These are phyloP conservation scores for Parmelia sp. DNA, from an alignment of 495 filamentous ascomycete species.

Conservation along the genomic window DNA sequence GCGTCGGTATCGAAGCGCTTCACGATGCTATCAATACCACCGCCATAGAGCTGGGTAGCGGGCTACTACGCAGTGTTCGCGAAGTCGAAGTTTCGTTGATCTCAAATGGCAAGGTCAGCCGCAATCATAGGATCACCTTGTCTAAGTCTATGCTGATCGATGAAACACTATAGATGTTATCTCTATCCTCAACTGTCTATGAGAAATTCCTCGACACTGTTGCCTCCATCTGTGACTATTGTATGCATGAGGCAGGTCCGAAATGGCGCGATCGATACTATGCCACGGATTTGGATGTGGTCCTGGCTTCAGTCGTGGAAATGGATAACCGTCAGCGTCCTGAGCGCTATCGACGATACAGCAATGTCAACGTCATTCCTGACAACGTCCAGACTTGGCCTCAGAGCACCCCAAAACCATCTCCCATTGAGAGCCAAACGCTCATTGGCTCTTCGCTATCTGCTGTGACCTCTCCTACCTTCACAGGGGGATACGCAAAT, in stretches of 20 bases:
- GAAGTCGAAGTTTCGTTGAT: constrained; percentile 17
- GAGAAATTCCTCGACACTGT: neutral
- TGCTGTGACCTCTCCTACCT: neutral
- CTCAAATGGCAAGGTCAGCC: constrained; percentile 13
- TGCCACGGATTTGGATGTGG: constrained; percentile 4
- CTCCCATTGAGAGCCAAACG: neutral
- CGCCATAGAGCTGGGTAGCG: neutral
- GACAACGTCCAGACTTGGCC: neutral
- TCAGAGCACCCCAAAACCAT: neutral
- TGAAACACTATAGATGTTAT: neutral
- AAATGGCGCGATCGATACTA: constrained; percentile 17
- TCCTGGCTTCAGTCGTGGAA: constrained; percentile 14
- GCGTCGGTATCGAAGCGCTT: constrained; percentile 8
- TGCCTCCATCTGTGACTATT: neutral
- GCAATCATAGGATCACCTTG: neutral
- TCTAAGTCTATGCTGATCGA: neutral
- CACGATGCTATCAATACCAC: neutral
- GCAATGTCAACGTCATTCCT: neutral
- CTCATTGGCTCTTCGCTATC: neutral
- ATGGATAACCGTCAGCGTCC: neutral
- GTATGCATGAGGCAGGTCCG: constrained; percentile 6
- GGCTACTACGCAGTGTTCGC: constrained; percentile 11
- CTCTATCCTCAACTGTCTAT: constrained; percentile 3
- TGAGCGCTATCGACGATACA: neutral
- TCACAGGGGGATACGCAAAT: neutral